Evolutionary conservation across 2,329 filamentous ascomycete species (phyloP), one percentile per base, ranked within the genome.

Genomic region (Passalora sequoiae): DNA sequence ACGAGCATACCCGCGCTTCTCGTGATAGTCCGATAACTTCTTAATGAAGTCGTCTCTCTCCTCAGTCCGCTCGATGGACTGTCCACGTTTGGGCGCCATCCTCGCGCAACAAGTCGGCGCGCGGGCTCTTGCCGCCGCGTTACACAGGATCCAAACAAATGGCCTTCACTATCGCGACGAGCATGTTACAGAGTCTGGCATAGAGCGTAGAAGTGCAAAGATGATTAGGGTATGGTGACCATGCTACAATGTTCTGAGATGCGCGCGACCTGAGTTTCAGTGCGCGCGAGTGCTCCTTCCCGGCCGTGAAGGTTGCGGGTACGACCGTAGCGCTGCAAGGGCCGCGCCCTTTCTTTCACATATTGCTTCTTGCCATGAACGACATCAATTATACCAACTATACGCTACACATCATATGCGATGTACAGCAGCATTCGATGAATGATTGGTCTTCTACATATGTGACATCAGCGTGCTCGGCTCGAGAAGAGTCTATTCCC

Each of bases 31-130:
- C 38, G 73, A 76, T 44, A 94, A 70, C 59, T 83, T 80, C 55
- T 77, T 72, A 60, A 94, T 84, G 64, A 94, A 94, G 31, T 85
- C 80, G 43, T 83, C 77, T 66, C 88, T 88, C 67, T 92, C 86
- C 38, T 77, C 55, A 7, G 68, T 69, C 55, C 60, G 66, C 51
- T 75, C 72, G 54, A 73, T 66, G 44, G 68, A 70, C 47, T 66
- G 60, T 45, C 72, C 72, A 50, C 65, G 65, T 49, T 62, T 64
- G 39, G 71, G 70, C 54, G 69, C 70, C 67, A 73, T 74, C 49
- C 53, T 49, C 36, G 19, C 12, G 32, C 20, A 19, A 30, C 24
- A 12, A 27, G 42, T 44, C 32, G 38, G 40, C 30, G 24, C 40
- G 42, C 29, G 30, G 46, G 46, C 42, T 38, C 25, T 42, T 29